Percentiles rank a stretch among this genome's conserved stretches.
These are phyloP conservation scores for Mortierella alpina DNA, from an alignment of 192 early-diverging fungal genomes.

Conservation along the genomic window DNA sequence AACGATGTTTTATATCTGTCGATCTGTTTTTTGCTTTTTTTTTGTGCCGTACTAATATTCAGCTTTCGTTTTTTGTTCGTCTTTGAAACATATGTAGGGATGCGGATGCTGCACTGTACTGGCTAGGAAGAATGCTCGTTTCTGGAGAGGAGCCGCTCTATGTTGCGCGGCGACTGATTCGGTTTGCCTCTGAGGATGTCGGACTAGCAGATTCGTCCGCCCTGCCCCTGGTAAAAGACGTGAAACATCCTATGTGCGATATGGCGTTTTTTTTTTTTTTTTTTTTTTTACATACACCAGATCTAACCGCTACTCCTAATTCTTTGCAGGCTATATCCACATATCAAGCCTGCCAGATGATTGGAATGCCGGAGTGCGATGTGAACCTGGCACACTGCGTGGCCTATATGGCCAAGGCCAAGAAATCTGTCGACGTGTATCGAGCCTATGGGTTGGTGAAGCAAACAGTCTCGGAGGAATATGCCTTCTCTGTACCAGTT, in stretches of 20 bases:
- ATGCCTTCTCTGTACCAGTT: conserved; percentile 84
- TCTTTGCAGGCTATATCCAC: conserved; percentile 69
- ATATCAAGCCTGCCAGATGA: conserved; percentile 85
- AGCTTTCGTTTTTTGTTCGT: background rate
- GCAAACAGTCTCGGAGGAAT: conserved; percentile 64
- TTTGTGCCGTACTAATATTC: background rate
- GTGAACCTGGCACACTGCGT: conserved; percentile 84
- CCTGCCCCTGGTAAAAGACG: conserved; percentile 65
- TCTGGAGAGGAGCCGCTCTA: conserved; percentile 93
- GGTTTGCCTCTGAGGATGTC: conserved; percentile 90
- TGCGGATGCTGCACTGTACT: conserved; percentile 83
- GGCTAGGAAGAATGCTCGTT: conserved; percentile 91
- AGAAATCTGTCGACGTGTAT: conserved; percentile 87
- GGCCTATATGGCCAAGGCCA: conserved; percentile 80
- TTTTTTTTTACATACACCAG: background rate
- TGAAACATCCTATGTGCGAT: background rate
- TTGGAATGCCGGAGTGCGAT: conserved; percentile 96
- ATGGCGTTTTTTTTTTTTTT: background rate
- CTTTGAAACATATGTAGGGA: conserved; percentile 56
- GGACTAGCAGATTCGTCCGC: conserved; percentile 86
- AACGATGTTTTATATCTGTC: background rate
- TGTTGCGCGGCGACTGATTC: conserved; percentile 71
- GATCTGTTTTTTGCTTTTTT: background rate
- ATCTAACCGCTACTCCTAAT: background rate
- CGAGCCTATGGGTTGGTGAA: conserved; percentile 79